Conservation (phyloP, 2,329 filamentous ascomycete species). For the Ophiostoma triangulosporum region DNA sequence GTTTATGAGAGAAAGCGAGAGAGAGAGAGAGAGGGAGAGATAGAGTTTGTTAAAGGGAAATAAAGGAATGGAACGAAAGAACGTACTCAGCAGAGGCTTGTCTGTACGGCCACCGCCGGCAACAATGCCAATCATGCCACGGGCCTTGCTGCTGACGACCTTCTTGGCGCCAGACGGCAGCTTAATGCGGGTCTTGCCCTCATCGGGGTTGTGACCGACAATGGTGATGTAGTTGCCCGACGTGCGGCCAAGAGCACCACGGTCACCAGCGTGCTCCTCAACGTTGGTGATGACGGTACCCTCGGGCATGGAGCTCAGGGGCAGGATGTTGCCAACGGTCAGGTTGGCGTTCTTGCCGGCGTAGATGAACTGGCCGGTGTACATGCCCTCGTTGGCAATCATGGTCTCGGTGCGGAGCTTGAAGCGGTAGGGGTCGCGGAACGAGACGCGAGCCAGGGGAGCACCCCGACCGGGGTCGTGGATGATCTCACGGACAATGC, state of each 20-base stretch:
- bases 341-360: constrained; percentile 97
- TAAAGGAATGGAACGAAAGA: not conserved
- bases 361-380: constrained; percentile 99
- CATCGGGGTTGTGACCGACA: constrained; percentile 93
- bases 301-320: constrained; percentile 87
- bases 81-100: constrained; percentile 90
- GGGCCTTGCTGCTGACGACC: constrained; percentile 79
- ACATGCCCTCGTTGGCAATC: constrained; percentile 99
- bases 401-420: constrained; percentile 97
- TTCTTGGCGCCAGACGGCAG: constrained; percentile 98
- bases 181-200: constrained; percentile 99
- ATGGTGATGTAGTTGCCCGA: constrained; percentile 99
- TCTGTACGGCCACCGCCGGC: constrained; percentile 98
- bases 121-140: constrained; percentile 99
- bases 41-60: no score
- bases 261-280: constrained; percentile 97
- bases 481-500: constrained; percentile 97
- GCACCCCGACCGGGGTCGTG: constrained; percentile 98
- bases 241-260: constrained; percentile 88
- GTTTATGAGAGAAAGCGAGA: no score
- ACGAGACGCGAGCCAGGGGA: constrained; percentile 89
- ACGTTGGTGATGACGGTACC: constrained; percentile 99
- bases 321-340: constrained; percentile 95
- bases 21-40: no score
- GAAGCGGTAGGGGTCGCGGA: constrained; percentile 98